phyloP scores from a whole-genome alignment of 768 basidiomycete genomes.

The Leucosporidium yakuticum region DNA sequence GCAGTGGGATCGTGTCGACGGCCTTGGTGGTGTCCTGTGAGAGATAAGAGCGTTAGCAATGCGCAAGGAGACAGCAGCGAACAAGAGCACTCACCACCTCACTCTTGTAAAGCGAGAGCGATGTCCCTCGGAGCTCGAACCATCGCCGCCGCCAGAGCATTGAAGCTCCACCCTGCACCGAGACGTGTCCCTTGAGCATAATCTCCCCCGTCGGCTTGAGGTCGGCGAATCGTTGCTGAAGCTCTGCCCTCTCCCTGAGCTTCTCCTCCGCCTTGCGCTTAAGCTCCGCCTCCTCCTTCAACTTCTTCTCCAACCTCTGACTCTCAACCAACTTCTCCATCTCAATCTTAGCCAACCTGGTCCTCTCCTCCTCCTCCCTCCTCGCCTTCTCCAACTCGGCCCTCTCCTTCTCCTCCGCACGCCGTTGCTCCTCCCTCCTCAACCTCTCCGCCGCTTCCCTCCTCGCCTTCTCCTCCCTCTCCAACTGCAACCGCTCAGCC shows the following conservation, averaged over 20 bases:
- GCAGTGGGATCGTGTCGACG: background rate
- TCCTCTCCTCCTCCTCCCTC: conserved; percentile 15
- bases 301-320: conserved; percentile 6
- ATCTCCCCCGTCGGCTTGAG: conserved; percentile 10
- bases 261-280: conserved; percentile 2
- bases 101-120: conserved; percentile 17
- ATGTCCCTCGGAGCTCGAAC: background rate
- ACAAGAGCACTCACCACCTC: conserved; percentile 2
- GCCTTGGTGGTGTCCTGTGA: conserved; percentile 12
- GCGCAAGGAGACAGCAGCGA: background rate
- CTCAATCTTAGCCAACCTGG: conserved; percentile 19
- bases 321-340: conserved; percentile 23
- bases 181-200: conserved; percentile 22
- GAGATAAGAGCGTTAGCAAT: too few species aligned
- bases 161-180: conserved; percentile 13
- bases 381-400: background rate
- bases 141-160: conserved; percentile 29
- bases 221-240: background rate
- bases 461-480: background rate
- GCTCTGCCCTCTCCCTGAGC: background rate
- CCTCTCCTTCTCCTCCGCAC: background rate
- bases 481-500: background rate
- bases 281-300: conserved; percentile 20
- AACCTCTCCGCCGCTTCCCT: background rate
- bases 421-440: background rate